phyloP scores from a whole-genome alignment of 208 protist species.

The Leptomonas seymouri region DNA sequence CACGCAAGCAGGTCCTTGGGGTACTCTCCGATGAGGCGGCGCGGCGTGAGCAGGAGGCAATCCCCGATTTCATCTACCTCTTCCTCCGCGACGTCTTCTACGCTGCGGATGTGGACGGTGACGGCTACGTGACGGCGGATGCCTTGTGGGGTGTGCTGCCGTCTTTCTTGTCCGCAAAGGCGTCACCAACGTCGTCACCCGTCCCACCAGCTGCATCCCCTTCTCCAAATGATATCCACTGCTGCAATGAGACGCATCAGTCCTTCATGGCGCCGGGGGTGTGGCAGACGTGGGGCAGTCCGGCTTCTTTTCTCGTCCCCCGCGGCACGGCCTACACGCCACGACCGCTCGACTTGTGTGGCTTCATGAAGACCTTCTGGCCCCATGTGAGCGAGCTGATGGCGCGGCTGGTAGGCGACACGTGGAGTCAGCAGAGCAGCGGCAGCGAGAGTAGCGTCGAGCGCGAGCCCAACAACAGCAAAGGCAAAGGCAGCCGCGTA shows the following conservation, averaged over 20 bases:
- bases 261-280: constrained; percentile 14
- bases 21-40: constrained; percentile 28
- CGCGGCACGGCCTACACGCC: not conserved
- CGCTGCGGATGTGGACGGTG: constrained; percentile 26
- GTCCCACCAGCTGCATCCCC: not conserved
- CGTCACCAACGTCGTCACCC: not conserved
- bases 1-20: constrained; percentile 16
- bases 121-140: constrained; percentile 30
- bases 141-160: constrained; percentile 9
- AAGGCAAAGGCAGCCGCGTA: not conserved
- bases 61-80: constrained; percentile 37
- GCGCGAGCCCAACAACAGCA: not conserved
- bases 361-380: constrained; percentile 37
- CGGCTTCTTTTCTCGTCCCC: constrained; percentile 5
- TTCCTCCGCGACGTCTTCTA: constrained; percentile 39
- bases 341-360: constrained; percentile 26
- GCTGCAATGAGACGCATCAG: not conserved
- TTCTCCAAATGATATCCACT: not conserved
- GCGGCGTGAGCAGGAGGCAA: constrained; percentile 25
- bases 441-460: constrained; percentile 2
- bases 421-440: constrained; percentile 27
- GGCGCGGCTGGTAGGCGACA: constrained; percentile 19
- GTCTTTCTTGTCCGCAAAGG: constrained; percentile 3
- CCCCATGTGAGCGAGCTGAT: constrained; percentile 31
- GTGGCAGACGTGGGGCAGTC: constrained; percentile 21